A percentile compares a stretch with the other conserved stretches of the same genome.
Conservation (phyloP, 306 rosid genomes). For the Bauhinia variegata region DNA sequence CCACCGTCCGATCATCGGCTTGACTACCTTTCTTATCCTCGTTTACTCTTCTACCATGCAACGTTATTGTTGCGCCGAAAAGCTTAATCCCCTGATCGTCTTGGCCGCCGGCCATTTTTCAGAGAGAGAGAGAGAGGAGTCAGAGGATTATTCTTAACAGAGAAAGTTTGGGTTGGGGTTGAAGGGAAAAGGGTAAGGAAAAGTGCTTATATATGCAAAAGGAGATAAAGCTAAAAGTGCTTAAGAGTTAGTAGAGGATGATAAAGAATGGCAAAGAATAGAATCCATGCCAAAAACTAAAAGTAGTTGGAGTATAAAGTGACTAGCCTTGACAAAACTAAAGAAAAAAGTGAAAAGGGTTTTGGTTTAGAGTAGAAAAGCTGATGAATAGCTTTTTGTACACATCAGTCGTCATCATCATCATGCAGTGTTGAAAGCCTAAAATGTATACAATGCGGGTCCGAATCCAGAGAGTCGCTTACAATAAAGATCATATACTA, state of each 20-base stretch:
- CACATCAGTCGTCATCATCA: constrained; percentile 62
- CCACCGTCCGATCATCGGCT: constrained; percentile 37
- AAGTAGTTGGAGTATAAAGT: constrained; percentile 43
- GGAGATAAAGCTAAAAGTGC: constrained; percentile 37
- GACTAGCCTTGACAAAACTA: constrained; percentile 27
- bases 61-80: constrained; percentile 67
- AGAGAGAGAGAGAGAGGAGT: constrained; percentile 7
- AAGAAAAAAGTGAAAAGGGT: constrained; percentile 24
- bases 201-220: constrained; percentile 24
- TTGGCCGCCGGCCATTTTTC: constrained; percentile 57
- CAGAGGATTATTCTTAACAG: constrained; percentile 24
- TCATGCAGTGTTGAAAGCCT: constrained; percentile 36
- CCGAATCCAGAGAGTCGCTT: constrained; percentile 53
- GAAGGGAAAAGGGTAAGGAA: constrained; percentile 15
- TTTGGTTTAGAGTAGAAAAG: constrained; percentile 43
- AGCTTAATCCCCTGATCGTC: constrained; percentile 73
- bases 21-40: constrained; percentile 43
- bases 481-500: constrained; percentile 35
- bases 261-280: constrained; percentile 12
- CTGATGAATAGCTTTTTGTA: constrained; percentile 61
- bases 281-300: constrained; percentile 38
- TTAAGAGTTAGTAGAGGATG: constrained; percentile 37
- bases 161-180: constrained; percentile 29
- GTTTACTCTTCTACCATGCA: constrained; percentile 42
- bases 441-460: constrained; percentile 48